Evolutionary conservation across 2,329 filamentous ascomycete species (phyloP).

Genomic region (Fusarium penzigii): DNA sequence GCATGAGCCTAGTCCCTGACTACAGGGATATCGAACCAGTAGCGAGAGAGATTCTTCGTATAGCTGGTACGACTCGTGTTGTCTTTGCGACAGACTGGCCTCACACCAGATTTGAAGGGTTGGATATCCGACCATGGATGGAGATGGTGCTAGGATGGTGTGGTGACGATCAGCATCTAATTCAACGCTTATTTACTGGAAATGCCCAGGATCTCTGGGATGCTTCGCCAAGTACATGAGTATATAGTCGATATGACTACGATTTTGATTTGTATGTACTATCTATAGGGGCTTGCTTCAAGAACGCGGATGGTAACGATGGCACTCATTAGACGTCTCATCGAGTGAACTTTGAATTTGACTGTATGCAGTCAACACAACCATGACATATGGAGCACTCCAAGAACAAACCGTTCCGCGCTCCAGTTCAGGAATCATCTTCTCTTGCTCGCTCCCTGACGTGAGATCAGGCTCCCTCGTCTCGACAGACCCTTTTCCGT

Average conservation of each 20-base stretch:
- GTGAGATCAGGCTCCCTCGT: no score
- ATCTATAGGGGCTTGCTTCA: background rate
- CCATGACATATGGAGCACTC: no score
- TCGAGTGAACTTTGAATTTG: no score
- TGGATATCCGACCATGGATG: constrained; percentile 50
- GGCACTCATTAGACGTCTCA: no score
- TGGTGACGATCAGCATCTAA: constrained; percentile 42
- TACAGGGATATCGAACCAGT: constrained; percentile 49
- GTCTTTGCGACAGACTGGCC: constrained; percentile 67
- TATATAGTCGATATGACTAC: background rate
- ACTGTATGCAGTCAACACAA: no score
- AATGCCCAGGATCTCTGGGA: constrained; percentile 56
- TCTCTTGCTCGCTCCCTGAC: no score
- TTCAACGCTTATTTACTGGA: constrained; percentile 52
- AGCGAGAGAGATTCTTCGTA: constrained; percentile 48
- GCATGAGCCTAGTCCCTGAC: constrained; percentile 47
- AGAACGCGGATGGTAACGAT: no score
- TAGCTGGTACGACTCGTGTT: constrained; percentile 42
- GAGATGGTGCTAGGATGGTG: constrained; percentile 56
- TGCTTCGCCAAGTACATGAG: constrained; percentile 2
- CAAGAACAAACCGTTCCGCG: no score
- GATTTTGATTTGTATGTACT: background rate
- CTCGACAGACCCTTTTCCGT: no score
- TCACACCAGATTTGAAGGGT: constrained; percentile 60
- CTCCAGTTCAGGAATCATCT: no score